Conservation (phyloP, 2,329 filamentous ascomycete species). For the Rachicladosporium sp. region DNA sequence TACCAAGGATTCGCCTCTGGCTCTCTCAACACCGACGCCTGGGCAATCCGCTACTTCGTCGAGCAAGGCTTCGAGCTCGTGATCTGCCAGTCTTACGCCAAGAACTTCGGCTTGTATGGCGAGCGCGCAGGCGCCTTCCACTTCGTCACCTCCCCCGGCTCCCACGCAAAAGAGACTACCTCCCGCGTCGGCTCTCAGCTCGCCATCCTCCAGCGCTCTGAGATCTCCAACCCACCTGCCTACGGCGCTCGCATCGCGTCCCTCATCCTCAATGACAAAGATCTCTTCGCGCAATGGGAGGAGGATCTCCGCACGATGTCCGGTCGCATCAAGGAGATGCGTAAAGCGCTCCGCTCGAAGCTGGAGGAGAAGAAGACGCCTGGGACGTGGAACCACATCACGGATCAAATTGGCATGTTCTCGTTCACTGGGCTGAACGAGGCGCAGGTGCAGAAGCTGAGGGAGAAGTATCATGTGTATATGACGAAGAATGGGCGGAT, state of each 20-base stretch:
- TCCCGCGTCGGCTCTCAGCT: conserved; percentile 71
- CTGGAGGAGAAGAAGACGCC: conserved; percentile 78
- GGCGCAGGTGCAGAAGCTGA: conserved; percentile 58
- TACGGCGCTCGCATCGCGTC: conserved; percentile 86
- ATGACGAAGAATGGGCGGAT: conserved; percentile 98
- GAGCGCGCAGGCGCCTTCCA: conserved; percentile 96
- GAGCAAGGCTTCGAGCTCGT: conserved; percentile 68
- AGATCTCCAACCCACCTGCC: conserved; percentile 93
- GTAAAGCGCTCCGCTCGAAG: conserved; percentile 61
- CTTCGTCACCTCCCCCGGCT: conserved; percentile 62
- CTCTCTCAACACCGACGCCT: conserved; percentile 70
- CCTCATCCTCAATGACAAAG: conserved; percentile 67
- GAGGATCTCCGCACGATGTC: conserved; percentile 87
- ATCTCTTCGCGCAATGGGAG: conserved; percentile 83
- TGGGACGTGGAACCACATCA: conserved; percentile 92
- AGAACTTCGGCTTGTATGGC: conserved; percentile 72
- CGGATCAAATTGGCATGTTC: conserved; percentile 99
- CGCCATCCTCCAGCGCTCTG: conserved; percentile 85
- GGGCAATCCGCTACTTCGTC: conserved; percentile 88
- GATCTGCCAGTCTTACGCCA: conserved; percentile 42
- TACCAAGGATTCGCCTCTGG: conserved; percentile 98
- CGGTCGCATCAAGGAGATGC: conserved; percentile 88
- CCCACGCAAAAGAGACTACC: conserved; percentile 51
- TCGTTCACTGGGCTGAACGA: conserved; percentile 75
- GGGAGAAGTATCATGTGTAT: conserved; percentile 63